These are phyloP conservation scores for Tremella fuciformis DNA, from an alignment of 768 basidiomycete genomes.

Conservation along the genomic window DNA sequence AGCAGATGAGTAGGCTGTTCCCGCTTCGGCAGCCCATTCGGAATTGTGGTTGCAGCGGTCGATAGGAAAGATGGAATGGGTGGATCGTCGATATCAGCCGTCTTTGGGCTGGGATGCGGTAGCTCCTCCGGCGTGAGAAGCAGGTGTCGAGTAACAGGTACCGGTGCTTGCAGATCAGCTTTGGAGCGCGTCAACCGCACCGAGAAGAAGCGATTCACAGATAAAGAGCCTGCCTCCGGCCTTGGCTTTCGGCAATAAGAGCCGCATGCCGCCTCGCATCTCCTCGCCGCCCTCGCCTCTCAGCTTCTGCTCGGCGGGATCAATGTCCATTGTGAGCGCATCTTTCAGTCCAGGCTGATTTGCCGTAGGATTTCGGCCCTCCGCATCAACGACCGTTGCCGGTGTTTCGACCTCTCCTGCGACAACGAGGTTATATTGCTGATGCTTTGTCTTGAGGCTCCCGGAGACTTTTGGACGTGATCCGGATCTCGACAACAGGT, in stretches of 20 bases:
- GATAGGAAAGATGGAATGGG: slow-evolving; percentile 31
- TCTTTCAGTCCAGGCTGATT: slow-evolving; percentile 35
- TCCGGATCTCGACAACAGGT: too few species aligned
- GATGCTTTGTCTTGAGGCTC: slow-evolving; percentile 27
- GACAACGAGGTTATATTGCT: slow-evolving; percentile 24
- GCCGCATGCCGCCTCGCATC: slow-evolving; percentile 44
- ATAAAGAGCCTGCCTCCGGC: slow-evolving; percentile 36
- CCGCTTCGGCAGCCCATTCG: slow-evolving; percentile 23
- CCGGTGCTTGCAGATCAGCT: slow-evolving; percentile 32
- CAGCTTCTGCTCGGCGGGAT: slow-evolving; percentile 20
- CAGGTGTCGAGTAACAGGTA: slow-evolving; percentile 38
- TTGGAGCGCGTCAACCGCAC: not conserved
- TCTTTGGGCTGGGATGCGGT: slow-evolving; percentile 1
- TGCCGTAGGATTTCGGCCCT: slow-evolving; percentile 34
- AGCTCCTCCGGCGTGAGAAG: slow-evolving; percentile 31
- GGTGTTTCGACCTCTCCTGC: slow-evolving; percentile 18
- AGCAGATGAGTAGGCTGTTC: slow-evolving; percentile 41
- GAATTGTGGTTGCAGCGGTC: slow-evolving; percentile 11
- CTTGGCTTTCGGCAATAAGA: slow-evolving; percentile 40
- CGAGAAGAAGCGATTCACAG: slow-evolving; percentile 25
- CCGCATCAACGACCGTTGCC: slow-evolving; percentile 17
- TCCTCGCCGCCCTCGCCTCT: slow-evolving; percentile 45
- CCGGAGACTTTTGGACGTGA: slow-evolving; percentile 11
- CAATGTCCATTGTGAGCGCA: slow-evolving; percentile 35
- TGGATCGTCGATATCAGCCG: slow-evolving; percentile 6